Percentiles rank a stretch among this genome's conserved stretches.
Conservation (phyloP, 1,284 basidiomycete genomes). For the Ganoderma boninense region DNA sequence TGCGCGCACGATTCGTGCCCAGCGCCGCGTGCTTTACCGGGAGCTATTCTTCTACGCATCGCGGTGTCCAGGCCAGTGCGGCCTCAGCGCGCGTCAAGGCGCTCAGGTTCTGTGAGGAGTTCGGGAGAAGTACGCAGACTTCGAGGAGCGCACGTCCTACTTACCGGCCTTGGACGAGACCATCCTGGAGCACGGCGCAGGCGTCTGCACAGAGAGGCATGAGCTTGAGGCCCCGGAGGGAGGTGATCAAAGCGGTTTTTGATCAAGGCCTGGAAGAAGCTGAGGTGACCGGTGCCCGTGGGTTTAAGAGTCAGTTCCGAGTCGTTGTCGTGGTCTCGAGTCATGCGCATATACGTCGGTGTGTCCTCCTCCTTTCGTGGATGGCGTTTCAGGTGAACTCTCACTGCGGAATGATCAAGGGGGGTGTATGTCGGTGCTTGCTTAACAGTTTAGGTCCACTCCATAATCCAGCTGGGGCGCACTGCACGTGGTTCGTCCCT, state of each 20-base stretch:
- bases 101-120: constrained; percentile 66
- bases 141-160: constrained; percentile 71
- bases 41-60: constrained; percentile 55
- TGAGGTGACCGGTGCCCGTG: constrained; percentile 57
- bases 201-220: constrained; percentile 27
- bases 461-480: no score
- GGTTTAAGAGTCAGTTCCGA: no score
- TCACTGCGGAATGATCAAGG: no score
- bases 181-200: constrained; percentile 63
- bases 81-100: constrained; percentile 78
- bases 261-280: constrained; percentile 90
- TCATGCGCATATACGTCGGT: no score
- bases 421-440: no score
- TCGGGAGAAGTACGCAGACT: constrained; percentile 76
- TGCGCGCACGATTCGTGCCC: constrained; percentile 60
- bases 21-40: constrained; percentile 68
- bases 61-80: constrained; percentile 82
- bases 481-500: no score
- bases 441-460: no score
- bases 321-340: no score
- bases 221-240: constrained; percentile 70
- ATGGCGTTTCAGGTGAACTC: no score
- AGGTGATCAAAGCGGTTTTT: constrained; percentile 88
- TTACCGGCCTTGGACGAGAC: constrained; percentile 64
- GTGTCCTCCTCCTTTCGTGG: no score